phyloP scores from a whole-genome alignment of 768 basidiomycete genomes.

The Trametes gibbosa region DNA sequence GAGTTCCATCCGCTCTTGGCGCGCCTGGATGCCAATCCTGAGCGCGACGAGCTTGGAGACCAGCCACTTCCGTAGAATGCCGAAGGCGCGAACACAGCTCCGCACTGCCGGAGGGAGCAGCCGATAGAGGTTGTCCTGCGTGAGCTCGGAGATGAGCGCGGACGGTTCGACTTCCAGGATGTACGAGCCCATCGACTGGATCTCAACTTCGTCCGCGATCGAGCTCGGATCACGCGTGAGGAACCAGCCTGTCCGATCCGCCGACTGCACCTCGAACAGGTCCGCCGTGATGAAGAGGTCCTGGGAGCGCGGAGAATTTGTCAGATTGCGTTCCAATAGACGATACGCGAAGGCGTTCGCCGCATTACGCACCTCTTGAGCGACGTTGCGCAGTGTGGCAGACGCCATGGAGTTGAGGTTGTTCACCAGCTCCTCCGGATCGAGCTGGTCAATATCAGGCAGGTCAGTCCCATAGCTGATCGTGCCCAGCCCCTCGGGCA shows the following conservation, averaged over 20 bases:
- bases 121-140: conserved; percentile 69
- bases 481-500: background rate
- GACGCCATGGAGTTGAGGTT: conserved; percentile 74
- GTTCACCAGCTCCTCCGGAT: conserved; percentile 61
- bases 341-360: background rate
- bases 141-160: conserved; percentile 63
- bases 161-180: conserved; percentile 74
- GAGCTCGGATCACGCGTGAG: conserved; percentile 50
- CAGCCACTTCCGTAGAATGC: conserved; percentile 76
- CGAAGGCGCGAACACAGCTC: conserved; percentile 73
- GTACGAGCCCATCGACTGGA: conserved; percentile 76
- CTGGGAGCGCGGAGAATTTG: conserved; percentile 35
- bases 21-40: conserved; percentile 55
- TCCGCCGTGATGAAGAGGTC: conserved; percentile 78
- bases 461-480: conserved; percentile 23
- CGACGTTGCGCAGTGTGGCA: conserved; percentile 73
- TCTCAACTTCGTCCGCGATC: conserved; percentile 64
- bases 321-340: conserved; percentile 1
- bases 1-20: conserved; percentile 73
- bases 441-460: conserved; percentile 28
- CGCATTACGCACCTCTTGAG: conserved; percentile 57
- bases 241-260: conserved; percentile 82
- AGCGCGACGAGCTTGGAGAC: conserved; percentile 66
- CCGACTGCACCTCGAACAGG: conserved; percentile 75
- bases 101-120: conserved; percentile 73